Base-by-base conservation (phyloP, 345 rosid genomes). In the Eucalyptus sp. region DNA sequence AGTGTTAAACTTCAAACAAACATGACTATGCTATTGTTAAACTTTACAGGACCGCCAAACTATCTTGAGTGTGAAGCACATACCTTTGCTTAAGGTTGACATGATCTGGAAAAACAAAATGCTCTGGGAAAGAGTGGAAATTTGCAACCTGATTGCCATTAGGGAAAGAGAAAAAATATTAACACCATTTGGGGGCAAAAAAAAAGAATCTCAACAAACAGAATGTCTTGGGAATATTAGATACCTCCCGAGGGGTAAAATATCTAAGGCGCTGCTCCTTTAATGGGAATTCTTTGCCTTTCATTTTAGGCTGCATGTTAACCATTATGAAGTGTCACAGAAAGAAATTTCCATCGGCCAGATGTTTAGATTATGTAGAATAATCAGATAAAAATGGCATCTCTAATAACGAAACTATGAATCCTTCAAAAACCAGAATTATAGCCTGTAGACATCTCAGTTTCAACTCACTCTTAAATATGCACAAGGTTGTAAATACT, bases 201-300 rank as follows among this genome's bases (percentile, higher is more conserved):
- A 58, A 41, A 80, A 29, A 87, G 62, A 90, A 22, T 48, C 51
- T 25, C 84, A 50, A 66, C 27, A 87, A 62, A 71, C 50, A 84
- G 76, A 20, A 88, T 18, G 81, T 24, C 60, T 2, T 44, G 33
- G 88, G 60, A 62, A 90, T 71, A 17, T 88, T 43, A 58, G 68
- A 44, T 85, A 96, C 98, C 98, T 97, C 99, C 89, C 96, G 95
- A 1, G 98, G 99, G 68, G 99, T 96, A 92, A 97, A 96, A 90
- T 95, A 97, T 94, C 98, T 94, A 89, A 96, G 99, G 86, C 94
- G 46, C 86, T 94, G 99, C 90, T 95, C 95, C 91, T 94, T 92
- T 91, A 96, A 91, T 44, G 96, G 92, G 89, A 94, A 91, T 80
- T 92, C 87, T 90, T 97, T 95, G 33, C 94, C 97, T 90, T 92